These are phyloP conservation scores for Collybia mongolica DNA, from an alignment of 768 basidiomycete species.

Conservation along the genomic window DNA sequence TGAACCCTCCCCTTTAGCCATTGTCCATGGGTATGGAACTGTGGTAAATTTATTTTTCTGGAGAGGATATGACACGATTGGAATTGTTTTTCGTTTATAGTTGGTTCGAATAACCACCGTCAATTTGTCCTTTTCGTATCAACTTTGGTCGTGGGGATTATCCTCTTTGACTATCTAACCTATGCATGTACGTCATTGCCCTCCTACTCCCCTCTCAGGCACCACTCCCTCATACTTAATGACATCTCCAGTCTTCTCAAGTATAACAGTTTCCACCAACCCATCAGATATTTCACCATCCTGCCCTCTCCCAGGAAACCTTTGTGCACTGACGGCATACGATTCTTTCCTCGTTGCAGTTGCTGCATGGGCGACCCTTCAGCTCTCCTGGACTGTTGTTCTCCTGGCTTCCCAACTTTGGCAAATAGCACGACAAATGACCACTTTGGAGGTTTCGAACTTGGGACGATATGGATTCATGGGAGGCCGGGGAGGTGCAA, in stretches of 20 bases:
- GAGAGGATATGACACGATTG: neutral
- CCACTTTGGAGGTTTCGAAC: constrained; percentile 93
- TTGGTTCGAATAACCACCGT: constrained; percentile 91
- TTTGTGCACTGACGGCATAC: constrained; percentile 70
- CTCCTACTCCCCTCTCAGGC: too few relatives aligned
- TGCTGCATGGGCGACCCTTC: constrained; percentile 83
- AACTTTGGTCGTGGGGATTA: constrained; percentile 79
- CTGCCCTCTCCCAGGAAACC: constrained; percentile 63
- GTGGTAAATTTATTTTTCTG: constrained; percentile 55
- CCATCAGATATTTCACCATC: constrained; percentile 48
- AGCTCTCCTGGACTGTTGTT: constrained; percentile 92
- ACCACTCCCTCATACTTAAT: neutral
- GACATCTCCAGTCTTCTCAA: constrained; percentile 51
- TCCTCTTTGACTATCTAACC: constrained; percentile 80
- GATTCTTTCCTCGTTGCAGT: constrained; percentile 88
- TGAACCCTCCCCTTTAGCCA: constrained; percentile 51
- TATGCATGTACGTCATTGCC: constrained; percentile 70
- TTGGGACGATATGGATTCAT: constrained; percentile 95
- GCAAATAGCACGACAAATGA: constrained; percentile 94
- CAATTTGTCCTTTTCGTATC: constrained; percentile 94
- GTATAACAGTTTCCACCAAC: constrained; percentile 33
- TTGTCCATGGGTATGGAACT: constrained; percentile 99
- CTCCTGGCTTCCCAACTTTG: constrained; percentile 85
- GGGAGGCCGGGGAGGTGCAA: constrained; percentile 83
- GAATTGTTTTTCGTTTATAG: constrained; percentile 33